Base-by-base conservation (phyloP, 2,329 filamentous ascomycete species). In the Cytospora mali region DNA sequence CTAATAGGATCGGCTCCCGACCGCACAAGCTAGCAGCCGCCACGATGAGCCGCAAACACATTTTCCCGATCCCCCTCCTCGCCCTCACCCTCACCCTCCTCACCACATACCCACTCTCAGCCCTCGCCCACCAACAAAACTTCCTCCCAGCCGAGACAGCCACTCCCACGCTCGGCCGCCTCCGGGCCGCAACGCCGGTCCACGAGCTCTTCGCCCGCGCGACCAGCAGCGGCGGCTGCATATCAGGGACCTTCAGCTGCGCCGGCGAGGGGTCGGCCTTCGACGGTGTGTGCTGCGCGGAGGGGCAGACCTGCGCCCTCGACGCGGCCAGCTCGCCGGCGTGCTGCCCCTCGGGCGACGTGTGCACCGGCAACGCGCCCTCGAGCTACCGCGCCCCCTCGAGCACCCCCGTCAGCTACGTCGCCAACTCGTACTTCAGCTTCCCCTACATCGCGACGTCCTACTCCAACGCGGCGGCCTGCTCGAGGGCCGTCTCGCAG, bases 371-470 rank as follows among this genome's bases (percentile, higher is more conserved):
- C 55, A 79, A 78, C 31, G 82, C 81, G n/a, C 79, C 81, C 2
- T 70, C 72, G 18, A 73, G 66, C 64, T 73, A 71, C 67, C 62
- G 63, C 6, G 55, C 74, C 9, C 75, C 77, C 2, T 71, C 76
- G 11, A 73, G 73, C 14, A 67, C 74, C 27, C 66, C 76, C 14
- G 76, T 77, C 3, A 84, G 83, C 35, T 85, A 79, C 69, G 83
- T 88, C 21, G 73, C 79, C 49, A 88, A 88, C 70, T 68, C 75
- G 28, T 87, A 82, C 72, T 88, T 87, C 71, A 79, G 82, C 13
- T 88, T 87, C 71, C 85, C 85, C 1, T 83, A 84, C 69, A 79
- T 86, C 57, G 74, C 77, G 53, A 85, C 81, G 1, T 78, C 78
- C 14, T 86, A 84, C 65, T 70, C 74, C 62, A 80, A 86, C 67